Evolutionary conservation across 1,139 yeast genomes (phyloP).

Genomic region (Hemisphaericaspora xylofermentans): DNA sequence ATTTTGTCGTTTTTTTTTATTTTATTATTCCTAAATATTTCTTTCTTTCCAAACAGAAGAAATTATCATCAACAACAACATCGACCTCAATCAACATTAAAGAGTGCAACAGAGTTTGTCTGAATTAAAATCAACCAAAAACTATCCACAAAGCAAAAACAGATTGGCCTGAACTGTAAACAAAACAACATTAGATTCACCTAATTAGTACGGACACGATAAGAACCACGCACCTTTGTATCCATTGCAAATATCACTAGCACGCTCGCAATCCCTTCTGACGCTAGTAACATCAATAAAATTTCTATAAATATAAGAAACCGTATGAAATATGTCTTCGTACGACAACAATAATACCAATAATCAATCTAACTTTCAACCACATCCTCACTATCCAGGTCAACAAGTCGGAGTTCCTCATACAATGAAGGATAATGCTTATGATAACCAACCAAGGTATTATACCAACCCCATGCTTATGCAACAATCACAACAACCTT

Average conservation of each 20-base stretch:
- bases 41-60: not conserved
- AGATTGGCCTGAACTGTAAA: no score
- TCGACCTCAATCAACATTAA: slow-evolving; percentile 5
- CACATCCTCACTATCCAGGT: slow-evolving; percentile 5
- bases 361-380: slow-evolving; percentile 3
- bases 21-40: not conserved
- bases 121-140: no score
- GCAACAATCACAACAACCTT: slow-evolving; percentile 18
- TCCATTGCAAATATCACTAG: no score
- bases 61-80: slow-evolving; percentile 4
- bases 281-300: no score
- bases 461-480: slow-evolving; percentile 22
- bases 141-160: no score
- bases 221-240: no score
- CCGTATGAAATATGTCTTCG: slow-evolving; percentile 9
- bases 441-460: slow-evolving; percentile 18
- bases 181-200: no score
- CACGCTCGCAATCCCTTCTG: no score
- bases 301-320: no score
- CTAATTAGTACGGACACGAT: no score
- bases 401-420: slow-evolving; percentile 9
- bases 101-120: slow-evolving; percentile 2
- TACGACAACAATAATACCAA: slow-evolving; percentile 9
- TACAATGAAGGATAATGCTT: slow-evolving; percentile 4
- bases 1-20: not conserved